These are phyloP conservation scores for Cystofilobasidium capitatum DNA, from an alignment of 768 basidiomycete genomes.

Conservation along the genomic window DNA sequence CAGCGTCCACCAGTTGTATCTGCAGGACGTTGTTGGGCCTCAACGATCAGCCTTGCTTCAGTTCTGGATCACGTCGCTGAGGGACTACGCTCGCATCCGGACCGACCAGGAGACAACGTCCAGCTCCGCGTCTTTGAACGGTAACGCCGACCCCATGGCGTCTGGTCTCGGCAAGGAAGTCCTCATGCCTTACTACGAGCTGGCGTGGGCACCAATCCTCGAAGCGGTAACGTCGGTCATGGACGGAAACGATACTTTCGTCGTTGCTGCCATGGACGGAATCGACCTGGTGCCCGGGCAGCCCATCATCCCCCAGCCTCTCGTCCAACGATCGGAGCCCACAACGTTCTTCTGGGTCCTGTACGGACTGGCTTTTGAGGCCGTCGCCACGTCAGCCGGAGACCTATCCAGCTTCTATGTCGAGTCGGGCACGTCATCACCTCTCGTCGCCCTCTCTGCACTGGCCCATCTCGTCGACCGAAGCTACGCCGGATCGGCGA, in stretches of 20 bases:
- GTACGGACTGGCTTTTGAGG: slow-evolving; percentile 91
- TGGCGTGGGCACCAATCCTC: slow-evolving; percentile 70
- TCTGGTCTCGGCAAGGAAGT: slow-evolving; percentile 84
- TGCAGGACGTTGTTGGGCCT: slow-evolving; percentile 71
- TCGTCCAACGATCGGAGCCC: slow-evolving; percentile 50
- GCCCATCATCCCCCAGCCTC: slow-evolving; percentile 5
- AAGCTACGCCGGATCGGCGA: slow-evolving; percentile 67
- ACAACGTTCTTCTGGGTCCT: slow-evolving; percentile 74
- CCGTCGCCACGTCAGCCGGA: slow-evolving; percentile 45
- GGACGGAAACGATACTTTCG: slow-evolving; percentile 55
- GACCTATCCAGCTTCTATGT: slow-evolving; percentile 26
- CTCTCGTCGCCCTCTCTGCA: slow-evolving; percentile 58
- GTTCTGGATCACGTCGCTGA: slow-evolving; percentile 76
- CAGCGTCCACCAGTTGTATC: slow-evolving; percentile 54
- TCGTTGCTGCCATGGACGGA: slow-evolving; percentile 75
- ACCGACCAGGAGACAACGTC: slow-evolving; percentile 62
- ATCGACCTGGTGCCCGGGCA: slow-evolving; percentile 41
- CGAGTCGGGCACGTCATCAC: slow-evolving; percentile 48
- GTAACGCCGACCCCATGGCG: slow-evolving; percentile 25
- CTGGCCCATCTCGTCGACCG: slow-evolving; percentile 70
- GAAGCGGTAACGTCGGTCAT: slow-evolving; percentile 76
- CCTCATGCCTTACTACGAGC: slow-evolving; percentile 77
- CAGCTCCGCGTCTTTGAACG: slow-evolving; percentile 50
- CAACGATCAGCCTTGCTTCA: slow-evolving; percentile 63
- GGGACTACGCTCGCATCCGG: slow-evolving; percentile 85